A percentile compares a stretch with the other conserved stretches of the same genome.
Conservation (phyloP, 1,284 basidiomycete species). For the Malassezia sympodialis region DNA sequence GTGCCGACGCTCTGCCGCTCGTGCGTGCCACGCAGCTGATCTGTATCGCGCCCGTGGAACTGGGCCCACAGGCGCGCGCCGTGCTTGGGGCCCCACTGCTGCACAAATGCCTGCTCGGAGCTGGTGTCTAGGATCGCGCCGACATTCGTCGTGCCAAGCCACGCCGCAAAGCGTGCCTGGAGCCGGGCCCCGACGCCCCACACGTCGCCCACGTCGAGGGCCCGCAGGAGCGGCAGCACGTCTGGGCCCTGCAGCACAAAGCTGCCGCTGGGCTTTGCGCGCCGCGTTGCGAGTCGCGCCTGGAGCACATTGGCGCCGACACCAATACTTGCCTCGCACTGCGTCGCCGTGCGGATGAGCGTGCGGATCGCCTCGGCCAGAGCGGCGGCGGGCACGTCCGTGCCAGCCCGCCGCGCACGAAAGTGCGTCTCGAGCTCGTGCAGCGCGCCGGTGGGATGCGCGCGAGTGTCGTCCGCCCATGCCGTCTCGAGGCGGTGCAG, state of each 20-base stretch:
- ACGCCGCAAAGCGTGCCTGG: constrained; percentile 53
- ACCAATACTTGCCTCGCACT: constrained; percentile 73
- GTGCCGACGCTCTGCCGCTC: constrained; percentile 28
- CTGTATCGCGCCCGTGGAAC: constrained; percentile 70
- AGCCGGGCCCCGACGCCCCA: constrained; percentile 68
- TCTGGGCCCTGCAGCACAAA: constrained; percentile 63
- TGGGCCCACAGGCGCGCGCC: constrained; percentile 77
- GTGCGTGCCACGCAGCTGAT: constrained; percentile 58
- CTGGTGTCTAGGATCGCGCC: constrained; percentile 53
- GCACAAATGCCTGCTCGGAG: constrained; percentile 36
- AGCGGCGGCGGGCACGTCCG: neutral
- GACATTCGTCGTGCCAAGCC: constrained; percentile 63
- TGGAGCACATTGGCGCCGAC: constrained; percentile 83
- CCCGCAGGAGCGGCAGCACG: constrained; percentile 55
- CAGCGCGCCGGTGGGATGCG: constrained; percentile 17
- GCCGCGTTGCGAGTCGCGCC: constrained; percentile 77
- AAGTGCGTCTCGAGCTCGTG: constrained; percentile 3
- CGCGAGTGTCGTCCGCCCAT: constrained; percentile 3
- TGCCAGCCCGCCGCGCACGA: neutral
- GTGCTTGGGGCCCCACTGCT: constrained; percentile 67
- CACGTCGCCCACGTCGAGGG: constrained; percentile 72
- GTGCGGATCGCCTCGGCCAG: constrained; percentile 66
- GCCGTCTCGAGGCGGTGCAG: constrained; percentile 49
- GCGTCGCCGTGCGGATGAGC: constrained; percentile 64
- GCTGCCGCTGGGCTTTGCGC: constrained; percentile 77